These are phyloP conservation scores for Rosa lucieae DNA, from an alignment of 306 rosid genomes.

Conservation along the genomic window DNA sequence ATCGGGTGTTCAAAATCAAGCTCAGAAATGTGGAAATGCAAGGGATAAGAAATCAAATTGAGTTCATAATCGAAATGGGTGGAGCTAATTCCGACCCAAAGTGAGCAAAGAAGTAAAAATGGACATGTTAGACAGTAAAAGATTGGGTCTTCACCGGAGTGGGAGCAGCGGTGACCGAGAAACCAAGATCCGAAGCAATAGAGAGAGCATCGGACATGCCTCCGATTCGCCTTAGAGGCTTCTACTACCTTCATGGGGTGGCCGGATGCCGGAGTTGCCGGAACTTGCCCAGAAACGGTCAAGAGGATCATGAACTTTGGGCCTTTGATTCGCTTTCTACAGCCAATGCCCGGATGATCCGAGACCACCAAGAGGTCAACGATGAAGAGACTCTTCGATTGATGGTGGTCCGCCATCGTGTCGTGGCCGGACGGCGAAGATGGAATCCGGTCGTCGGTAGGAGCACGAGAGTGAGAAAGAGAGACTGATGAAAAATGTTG, in stretches of 20 bases:
- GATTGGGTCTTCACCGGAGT: constrained; percentile 44
- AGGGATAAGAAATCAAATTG: neutral
- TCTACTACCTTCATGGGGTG: constrained; percentile 25
- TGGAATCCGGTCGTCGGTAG: too few relatives aligned
- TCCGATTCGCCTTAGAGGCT: constrained; percentile 78
- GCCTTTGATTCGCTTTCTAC: too few relatives aligned
- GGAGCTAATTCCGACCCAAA: neutral
- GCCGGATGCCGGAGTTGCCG: too few relatives aligned
- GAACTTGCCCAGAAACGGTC: too few relatives aligned
- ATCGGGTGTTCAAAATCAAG: neutral
- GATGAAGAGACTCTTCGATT: too few relatives aligned
- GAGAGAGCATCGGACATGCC: constrained; percentile 92
- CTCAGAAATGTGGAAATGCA: neutral
- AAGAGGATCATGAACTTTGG: too few relatives aligned
- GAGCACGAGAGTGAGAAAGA: too few relatives aligned
- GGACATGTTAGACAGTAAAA: neutral
- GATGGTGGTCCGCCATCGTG: too few relatives aligned
- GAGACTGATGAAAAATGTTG: too few relatives aligned
- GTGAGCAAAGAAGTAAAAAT: constrained; percentile 7
- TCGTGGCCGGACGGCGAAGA: too few relatives aligned
- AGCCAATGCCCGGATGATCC: too few relatives aligned
- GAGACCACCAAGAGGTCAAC: too few relatives aligned
- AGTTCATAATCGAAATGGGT: constrained; percentile 12
- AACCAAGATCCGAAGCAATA: constrained; percentile 88
- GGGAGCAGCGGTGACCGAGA: constrained; percentile 57